Conservation (phyloP, 495 filamentous ascomycete genomes). For the Tuber magnatum region DNA sequence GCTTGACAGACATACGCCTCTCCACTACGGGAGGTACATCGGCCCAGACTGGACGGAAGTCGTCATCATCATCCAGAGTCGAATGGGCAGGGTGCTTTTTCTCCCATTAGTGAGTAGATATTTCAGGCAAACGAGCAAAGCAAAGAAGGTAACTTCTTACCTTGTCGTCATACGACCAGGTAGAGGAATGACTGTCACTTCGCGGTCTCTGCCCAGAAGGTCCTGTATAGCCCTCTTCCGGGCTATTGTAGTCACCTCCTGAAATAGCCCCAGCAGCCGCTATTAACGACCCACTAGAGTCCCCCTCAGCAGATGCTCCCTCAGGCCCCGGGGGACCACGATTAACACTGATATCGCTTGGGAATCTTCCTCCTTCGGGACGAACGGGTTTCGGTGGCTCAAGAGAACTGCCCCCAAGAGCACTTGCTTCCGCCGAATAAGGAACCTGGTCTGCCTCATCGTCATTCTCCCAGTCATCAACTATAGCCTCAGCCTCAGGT, state of each 20-base stretch:
- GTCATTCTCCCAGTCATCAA: conserved; percentile 31
- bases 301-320: conserved; percentile 4
- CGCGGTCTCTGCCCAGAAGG: conserved; percentile 21
- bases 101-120: conserved; percentile 3
- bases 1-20: conserved; percentile 33
- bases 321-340: conserved; percentile 17
- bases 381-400: conserved; percentile 25
- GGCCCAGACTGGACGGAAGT: conserved; percentile 33
- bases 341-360: conserved; percentile 37
- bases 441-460: conserved; percentile 43
- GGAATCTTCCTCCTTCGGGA: conserved; percentile 40
- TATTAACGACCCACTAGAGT: conserved; percentile 40
- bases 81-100: conserved; percentile 25
- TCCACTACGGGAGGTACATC: conserved; percentile 33
- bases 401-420: conserved; percentile 13
- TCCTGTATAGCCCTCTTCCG: conserved; percentile 5
- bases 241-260: neutral
- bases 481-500: conserved; percentile 18
- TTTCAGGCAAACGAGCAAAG: conserved; percentile 4
- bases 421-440: conserved; percentile 41
- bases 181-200: conserved; percentile 30
- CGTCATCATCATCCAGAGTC: conserved; percentile 33
- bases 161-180: conserved; percentile 35
- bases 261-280: conserved; percentile 28
- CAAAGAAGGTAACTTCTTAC: conserved; percentile 9